These are phyloP conservation scores for Terana coerulea DNA, from an alignment of 768 basidiomycete genomes.

Conservation along the genomic window DNA sequence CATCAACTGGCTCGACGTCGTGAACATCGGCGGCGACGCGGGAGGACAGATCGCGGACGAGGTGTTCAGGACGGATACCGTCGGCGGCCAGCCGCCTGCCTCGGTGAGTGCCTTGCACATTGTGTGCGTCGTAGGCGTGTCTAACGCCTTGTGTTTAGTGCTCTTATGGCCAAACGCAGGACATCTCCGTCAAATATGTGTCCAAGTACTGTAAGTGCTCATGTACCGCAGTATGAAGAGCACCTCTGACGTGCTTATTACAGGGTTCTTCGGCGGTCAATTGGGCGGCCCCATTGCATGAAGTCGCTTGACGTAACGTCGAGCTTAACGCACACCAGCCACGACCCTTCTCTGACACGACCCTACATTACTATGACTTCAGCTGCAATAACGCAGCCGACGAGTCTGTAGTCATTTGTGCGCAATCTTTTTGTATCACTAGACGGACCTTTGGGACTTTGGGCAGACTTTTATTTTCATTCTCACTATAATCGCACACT, in stretches of 20 bases:
- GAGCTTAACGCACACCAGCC: no score
- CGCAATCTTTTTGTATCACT: not conserved
- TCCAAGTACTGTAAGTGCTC: conserved; percentile 20
- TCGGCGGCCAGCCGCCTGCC: conserved; percentile 31
- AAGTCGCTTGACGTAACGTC: not conserved
- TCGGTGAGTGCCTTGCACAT: conserved; percentile 17
- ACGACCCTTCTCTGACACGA: not conserved
- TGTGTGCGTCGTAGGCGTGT: not conserved
- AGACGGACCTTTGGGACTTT: not conserved
- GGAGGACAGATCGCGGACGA: conserved; percentile 21
- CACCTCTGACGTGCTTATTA: not conserved
- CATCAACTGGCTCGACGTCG: conserved; percentile 35
- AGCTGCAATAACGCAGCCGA: not conserved
- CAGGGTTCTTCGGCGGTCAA: conserved; percentile 12
- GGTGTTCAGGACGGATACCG: conserved; percentile 27
- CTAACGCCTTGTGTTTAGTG: conserved; percentile 14
- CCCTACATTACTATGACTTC: not conserved
- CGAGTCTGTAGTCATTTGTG: not conserved
- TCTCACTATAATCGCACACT: not conserved
- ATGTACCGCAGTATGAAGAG: not conserved
- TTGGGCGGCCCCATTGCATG: not conserved
- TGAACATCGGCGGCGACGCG: conserved; percentile 20
- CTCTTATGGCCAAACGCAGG: conserved; percentile 16
- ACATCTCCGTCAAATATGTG: conserved; percentile 24
- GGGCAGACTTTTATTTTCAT: not conserved